These are phyloP conservation scores for Adansonia rubrostipa DNA, from an alignment of 441 rosid genomes.

Conservation along the genomic window DNA sequence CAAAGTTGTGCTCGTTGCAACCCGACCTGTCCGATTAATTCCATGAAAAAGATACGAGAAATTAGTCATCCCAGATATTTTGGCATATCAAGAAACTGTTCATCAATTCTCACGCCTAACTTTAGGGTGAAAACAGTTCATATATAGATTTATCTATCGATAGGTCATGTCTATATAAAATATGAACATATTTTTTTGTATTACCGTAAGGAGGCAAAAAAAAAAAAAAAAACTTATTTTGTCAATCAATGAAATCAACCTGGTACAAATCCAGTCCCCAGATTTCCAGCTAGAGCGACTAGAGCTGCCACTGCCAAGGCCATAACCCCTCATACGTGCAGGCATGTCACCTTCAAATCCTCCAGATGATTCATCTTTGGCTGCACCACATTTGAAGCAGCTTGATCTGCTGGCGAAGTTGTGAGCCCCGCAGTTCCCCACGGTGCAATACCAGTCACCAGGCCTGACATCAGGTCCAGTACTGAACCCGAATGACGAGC, in stretches of 20 bases:
- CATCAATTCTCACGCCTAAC: too few species aligned
- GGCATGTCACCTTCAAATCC: constrained; percentile 44
- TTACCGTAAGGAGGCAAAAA: background rate
- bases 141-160: background rate
- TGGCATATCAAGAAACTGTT: too few species aligned
- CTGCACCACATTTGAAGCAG: constrained; percentile 84
- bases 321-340: constrained; percentile 50
- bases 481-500: constrained; percentile 47
- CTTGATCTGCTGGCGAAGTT: constrained; percentile 86
- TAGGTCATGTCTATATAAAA: background rate
- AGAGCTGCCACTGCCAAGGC: constrained; percentile 36
- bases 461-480: constrained; percentile 91
- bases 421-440: constrained; percentile 79
- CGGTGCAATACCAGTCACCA: constrained; percentile 88
- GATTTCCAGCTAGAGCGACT: constrained; percentile 83
- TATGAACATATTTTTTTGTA: background rate
- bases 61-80: too few species aligned
- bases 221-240: background rate
- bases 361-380: constrained; percentile 67
- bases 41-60: background rate
- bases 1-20: too few species aligned
- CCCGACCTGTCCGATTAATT: too few species aligned
- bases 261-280: constrained; percentile 94
- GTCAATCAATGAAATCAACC: constrained; percentile 42
- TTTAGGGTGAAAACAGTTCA: too few species aligned